Percentiles rank a stretch among this genome's conserved stretches.
Conservation (phyloP, 2,329 filamentous ascomycete species). For the Fusarium palustre region DNA sequence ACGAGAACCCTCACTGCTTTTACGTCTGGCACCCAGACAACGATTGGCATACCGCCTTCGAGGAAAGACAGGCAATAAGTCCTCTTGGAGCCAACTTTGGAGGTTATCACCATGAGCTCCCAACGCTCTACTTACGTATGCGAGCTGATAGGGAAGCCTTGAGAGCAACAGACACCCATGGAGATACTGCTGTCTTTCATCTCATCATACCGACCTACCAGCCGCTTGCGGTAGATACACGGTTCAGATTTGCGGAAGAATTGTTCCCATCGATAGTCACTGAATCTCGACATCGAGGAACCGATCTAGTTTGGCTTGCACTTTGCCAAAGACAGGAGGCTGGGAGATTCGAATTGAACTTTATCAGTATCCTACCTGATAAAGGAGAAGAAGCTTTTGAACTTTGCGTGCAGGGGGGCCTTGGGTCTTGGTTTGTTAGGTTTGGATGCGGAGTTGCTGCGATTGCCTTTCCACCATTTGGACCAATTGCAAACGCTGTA, state of each 20-base stretch:
- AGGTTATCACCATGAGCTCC: neutral
- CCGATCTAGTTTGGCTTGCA: too few species aligned
- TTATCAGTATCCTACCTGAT: too few species aligned
- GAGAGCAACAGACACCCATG: fast-evolving
- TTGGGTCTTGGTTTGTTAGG: too few species aligned
- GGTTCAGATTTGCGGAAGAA: fast-evolving
- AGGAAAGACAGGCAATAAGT: fast-evolving
- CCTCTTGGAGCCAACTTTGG: neutral
- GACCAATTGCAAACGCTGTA: too few species aligned
- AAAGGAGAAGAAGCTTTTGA: too few species aligned
- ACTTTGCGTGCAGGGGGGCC: fast-evolving
- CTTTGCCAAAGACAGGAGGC: too few species aligned
- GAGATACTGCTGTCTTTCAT: neutral
- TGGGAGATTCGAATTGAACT: too few species aligned
- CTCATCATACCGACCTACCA: neutral
- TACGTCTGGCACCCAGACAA: neutral
- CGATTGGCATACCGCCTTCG: neutral
- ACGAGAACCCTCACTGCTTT: neutral
- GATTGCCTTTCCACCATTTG: too few species aligned
- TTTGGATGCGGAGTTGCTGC: too few species aligned
- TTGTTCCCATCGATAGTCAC: neutral
- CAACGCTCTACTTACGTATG: neutral
- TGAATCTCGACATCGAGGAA: neutral
- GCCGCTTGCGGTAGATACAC: fast-evolving
- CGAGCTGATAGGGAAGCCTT: neutral